Evolutionary conservation across 2,329 filamentous ascomycete species (phyloP).

Genomic region (Alternaria alternata): DNA sequence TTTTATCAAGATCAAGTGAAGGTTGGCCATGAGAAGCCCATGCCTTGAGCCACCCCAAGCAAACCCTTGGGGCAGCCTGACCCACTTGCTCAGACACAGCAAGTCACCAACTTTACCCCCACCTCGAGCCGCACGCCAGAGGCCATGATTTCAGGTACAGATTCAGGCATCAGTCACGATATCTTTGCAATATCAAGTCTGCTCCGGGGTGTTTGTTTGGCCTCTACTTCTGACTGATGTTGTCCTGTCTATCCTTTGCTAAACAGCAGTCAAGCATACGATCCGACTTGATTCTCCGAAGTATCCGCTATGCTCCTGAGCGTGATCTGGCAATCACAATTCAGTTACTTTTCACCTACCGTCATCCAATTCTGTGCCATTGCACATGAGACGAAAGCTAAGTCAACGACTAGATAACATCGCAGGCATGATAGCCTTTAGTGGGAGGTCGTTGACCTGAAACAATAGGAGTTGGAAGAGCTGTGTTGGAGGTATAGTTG

Average conservation of each 20-base stretch:
- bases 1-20: slow-evolving; percentile 18
- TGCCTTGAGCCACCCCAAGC: slow-evolving; percentile 40
- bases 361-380: neutral
- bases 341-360: neutral
- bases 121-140: slow-evolving; percentile 19
- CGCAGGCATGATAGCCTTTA: neutral
- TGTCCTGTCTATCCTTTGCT: neutral
- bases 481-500: neutral
- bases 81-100: slow-evolving; percentile 39
- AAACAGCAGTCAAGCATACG: neutral
- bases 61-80: slow-evolving; percentile 39
- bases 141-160: slow-evolving; percentile 10
- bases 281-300: neutral
- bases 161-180: neutral
- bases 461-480: neutral
- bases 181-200: slow-evolving; percentile 21
- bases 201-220: slow-evolving; percentile 7
- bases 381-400: neutral
- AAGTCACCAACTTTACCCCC: slow-evolving; percentile 16
- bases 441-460: neutral
- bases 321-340: neutral
- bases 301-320: neutral
- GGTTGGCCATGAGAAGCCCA: slow-evolving; percentile 26
- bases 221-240: neutral
- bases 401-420: neutral